These are phyloP conservation scores for Alternaria ventricosa DNA, from an alignment of 2,329 filamentous ascomycete genomes.

Conservation along the genomic window DNA sequence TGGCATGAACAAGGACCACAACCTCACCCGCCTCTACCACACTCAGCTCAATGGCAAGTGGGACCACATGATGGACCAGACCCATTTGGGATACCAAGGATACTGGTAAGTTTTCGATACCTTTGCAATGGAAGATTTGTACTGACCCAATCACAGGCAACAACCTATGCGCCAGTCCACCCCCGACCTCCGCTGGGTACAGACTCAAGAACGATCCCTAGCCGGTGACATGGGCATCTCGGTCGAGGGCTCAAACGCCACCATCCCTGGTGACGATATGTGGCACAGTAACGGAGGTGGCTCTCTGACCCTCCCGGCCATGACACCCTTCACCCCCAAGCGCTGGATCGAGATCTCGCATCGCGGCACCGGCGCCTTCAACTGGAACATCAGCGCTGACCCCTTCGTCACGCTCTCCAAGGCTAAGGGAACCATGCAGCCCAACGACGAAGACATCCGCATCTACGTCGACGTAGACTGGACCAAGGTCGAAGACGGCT, in stretches of 20 bases:
- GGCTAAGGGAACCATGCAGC: conserved; percentile 38
- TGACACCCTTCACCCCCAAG: conserved; percentile 44
- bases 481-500: conserved; percentile 32
- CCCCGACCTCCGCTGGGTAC: conserved; percentile 66
- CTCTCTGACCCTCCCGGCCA: conserved; percentile 37
- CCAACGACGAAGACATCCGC: conserved; percentile 40
- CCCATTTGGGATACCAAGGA: conserved; percentile 49
- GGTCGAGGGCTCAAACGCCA: conserved; percentile 70
- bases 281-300: conserved; percentile 60
- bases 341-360: conserved; percentile 49
- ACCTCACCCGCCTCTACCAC: conserved; percentile 46
- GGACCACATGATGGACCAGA: conserved; percentile 52
- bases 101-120: conserved; percentile 50
- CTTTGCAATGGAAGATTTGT: not conserved
- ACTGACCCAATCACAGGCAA: conserved; percentile 57
- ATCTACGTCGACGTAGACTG: conserved; percentile 49
- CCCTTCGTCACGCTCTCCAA: conserved; percentile 48
- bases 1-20: conserved; percentile 46
- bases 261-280: conserved; percentile 70
- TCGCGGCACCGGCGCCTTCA: conserved; percentile 39
- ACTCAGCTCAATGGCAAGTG: conserved; percentile 47
- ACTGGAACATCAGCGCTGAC: conserved; percentile 46
- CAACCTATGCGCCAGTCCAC: conserved; percentile 75
- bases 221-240: conserved; percentile 69
- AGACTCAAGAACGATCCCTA: conserved; percentile 63